Base-by-base conservation (phyloP, 2,329 filamentous ascomycete species). In the Cercospora zeae-maydis region DNA sequence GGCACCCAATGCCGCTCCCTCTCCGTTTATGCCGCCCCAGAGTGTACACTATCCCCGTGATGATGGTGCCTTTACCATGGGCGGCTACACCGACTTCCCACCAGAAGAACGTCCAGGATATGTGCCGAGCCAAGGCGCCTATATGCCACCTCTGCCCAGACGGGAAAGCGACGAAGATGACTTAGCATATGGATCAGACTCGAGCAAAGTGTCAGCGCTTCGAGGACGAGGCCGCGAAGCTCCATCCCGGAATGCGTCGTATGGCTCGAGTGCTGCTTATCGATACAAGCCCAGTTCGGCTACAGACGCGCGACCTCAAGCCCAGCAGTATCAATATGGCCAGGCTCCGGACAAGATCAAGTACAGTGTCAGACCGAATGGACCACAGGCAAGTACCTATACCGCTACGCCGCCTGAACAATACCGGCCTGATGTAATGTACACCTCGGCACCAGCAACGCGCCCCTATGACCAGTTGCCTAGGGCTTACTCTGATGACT, bases 21-120 rank as follows among this genome's bases (percentile, higher is more conserved):
- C 57, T 3, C 57, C 36, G 10, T 58, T 55, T 14, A 60, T 54
- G 14, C 42, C 63, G 14, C 58, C 33, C 4, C 49, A 55, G 30
- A 56, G 45, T 24, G 52, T 70, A 49, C 73, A 70, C 7, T 74
- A 73, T 54, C 73, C 73, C 8, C 34, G 54, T 13, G 71, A 70
- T 33, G 61, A 70, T 56, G 66, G 61, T 7, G 73, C 73, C 65
- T 75, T 78, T 34, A 79, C 77, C 54, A 80, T 79, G 77, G 78
- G 78, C 56, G 77, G 75, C 59, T 80, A 78, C 63, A 70, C 72
- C 24, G 78, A 81, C 64, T 73, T 79, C 9, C 79, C 79, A 30
- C 79, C 78, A 11, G 70, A 79, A 57, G 75, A 81, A 64, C 72
- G 79, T 4, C 77, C 78, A 2, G 76, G 74, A 36, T 80, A 73